phyloP scores from a whole-genome alignment of 2,329 filamentous ascomycete species.

The Cercospora canescens region DNA sequence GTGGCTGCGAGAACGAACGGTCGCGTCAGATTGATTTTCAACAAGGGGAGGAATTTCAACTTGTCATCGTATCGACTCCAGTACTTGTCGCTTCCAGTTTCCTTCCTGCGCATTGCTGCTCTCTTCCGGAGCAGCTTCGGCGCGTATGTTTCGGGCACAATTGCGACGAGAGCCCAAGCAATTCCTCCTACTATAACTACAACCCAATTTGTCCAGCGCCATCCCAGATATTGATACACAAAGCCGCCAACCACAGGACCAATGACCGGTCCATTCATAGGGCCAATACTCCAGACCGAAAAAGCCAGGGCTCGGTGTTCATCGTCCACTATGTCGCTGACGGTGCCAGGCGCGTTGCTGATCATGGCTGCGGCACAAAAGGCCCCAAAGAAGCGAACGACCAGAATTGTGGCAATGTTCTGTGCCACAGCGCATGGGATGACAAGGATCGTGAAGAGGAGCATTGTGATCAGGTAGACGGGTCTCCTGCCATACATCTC shows the following conservation, averaged over 20 bases:
- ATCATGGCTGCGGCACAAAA: slow-evolving; percentile 79
- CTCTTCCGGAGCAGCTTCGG: slow-evolving; percentile 69
- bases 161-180: slow-evolving; percentile 59
- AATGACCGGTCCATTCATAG: slow-evolving; percentile 65
- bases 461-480: slow-evolving; percentile 68
- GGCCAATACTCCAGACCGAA: slow-evolving; percentile 79
- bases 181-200: slow-evolving; percentile 69
- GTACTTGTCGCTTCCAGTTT: slow-evolving; percentile 69
- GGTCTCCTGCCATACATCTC: slow-evolving; percentile 68
- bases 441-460: slow-evolving; percentile 66
- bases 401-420: slow-evolving; percentile 67
- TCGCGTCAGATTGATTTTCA: slow-evolving; percentile 74
- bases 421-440: slow-evolving; percentile 71
- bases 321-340: slow-evolving; percentile 80
- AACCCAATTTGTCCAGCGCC: slow-evolving; percentile 76
- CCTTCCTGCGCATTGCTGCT: slow-evolving; percentile 63
- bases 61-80: slow-evolving; percentile 81
- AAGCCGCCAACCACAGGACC: slow-evolving; percentile 72
- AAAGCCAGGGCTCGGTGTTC: slow-evolving; percentile 80
- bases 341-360: slow-evolving; percentile 76
- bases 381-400: slow-evolving; percentile 72
- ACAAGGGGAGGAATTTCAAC: slow-evolving; percentile 61
- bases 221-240: slow-evolving; percentile 73
- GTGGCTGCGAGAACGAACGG: slow-evolving; percentile 76
- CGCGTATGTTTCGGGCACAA: slow-evolving; percentile 74